phyloP scores from a whole-genome alignment of 2,329 filamentous ascomycete species.

The Monilinia aucupariae region DNA sequence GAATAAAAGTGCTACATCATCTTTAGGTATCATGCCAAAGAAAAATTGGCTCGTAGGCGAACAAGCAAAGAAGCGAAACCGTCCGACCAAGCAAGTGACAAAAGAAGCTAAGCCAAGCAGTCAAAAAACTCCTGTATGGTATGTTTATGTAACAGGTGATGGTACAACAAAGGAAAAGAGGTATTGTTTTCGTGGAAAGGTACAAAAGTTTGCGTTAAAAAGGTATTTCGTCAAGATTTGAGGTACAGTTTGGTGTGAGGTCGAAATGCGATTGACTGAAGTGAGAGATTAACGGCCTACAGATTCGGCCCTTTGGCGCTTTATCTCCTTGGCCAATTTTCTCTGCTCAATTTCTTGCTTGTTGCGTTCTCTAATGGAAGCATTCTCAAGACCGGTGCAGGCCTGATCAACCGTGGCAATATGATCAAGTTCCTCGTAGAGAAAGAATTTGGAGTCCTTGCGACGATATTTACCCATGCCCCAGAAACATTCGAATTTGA shows the following conservation, averaged over 20 bases:
- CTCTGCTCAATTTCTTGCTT: not conserved
- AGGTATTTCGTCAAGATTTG: not conserved
- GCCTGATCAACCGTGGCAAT: not conserved
- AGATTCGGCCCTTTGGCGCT: constrained; percentile 1
- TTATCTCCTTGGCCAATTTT: constrained; percentile 1
- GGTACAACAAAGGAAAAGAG: not conserved
- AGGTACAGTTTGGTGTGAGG: not conserved
- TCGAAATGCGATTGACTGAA: not conserved
- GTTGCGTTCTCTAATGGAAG: not conserved
- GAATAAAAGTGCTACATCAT: not conserved
- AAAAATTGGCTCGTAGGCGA: not conserved
- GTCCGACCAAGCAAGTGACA: not conserved
- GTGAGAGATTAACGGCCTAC: not conserved
- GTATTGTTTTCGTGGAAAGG: not conserved
- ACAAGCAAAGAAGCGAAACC: not conserved
- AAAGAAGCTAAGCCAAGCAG: not conserved
- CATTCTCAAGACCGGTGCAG: not conserved
- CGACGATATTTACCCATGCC: constrained; percentile 28
- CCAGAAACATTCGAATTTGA: constrained; percentile 34
- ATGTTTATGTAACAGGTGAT: not conserved
- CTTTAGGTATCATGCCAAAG: not conserved
- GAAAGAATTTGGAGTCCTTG: constrained; percentile 23
- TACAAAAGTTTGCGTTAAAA: not conserved
- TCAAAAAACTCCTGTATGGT: not conserved
- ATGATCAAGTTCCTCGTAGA: constrained; percentile 3